A percentile compares a stretch with the other conserved stretches of the same genome.
Evolutionary conservation across 2,329 filamentous ascomycete species (phyloP).

Genomic region (Aspergillus tanneri): DNA sequence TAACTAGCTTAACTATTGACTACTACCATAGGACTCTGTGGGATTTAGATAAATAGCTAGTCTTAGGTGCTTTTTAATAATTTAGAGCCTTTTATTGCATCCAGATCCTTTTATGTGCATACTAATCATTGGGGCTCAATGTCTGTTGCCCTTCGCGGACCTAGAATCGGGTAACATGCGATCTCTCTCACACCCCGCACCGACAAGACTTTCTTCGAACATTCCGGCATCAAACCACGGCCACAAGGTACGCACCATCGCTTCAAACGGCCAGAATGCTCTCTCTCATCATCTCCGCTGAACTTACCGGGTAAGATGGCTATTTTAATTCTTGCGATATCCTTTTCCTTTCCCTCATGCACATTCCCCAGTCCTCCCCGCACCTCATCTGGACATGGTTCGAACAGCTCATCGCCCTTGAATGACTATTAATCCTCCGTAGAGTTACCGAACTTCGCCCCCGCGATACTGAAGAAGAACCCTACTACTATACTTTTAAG

Average conservation of each 20-base stretch:
- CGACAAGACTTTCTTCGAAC: conserved; percentile 4
- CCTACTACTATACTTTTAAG: conserved; percentile 97
- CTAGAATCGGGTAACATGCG: too few species aligned
- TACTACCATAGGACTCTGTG: too few species aligned
- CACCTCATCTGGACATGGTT: conserved; percentile 7
- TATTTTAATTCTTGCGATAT: background rate
- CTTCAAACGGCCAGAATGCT: conserved; percentile 34
- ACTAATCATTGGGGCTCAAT: too few species aligned
- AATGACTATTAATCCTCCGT: background rate
- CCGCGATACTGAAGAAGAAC: conserved; percentile 72
- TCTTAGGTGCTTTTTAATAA: too few species aligned
- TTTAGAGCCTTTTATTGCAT: too few species aligned
- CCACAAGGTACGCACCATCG: background rate
- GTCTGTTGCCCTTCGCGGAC: too few species aligned
- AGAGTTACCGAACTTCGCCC: conserved; percentile 91
- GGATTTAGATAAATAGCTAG: too few species aligned
- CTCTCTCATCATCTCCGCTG: conserved; percentile 39
- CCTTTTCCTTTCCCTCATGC: background rate
- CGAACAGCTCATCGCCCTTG: background rate
- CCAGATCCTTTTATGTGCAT: too few species aligned
- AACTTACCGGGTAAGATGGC: conserved; percentile 36
- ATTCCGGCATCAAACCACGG: background rate
- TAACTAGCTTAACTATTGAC: too few species aligned
- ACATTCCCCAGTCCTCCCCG: conserved; percentile 14
- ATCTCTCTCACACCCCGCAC: conserved; percentile 9